A percentile compares a stretch with the other conserved stretches of the same genome.
These are phyloP conservation scores for Populus alba DNA, from an alignment of 345 rosid genomes.

Conservation along the genomic window DNA sequence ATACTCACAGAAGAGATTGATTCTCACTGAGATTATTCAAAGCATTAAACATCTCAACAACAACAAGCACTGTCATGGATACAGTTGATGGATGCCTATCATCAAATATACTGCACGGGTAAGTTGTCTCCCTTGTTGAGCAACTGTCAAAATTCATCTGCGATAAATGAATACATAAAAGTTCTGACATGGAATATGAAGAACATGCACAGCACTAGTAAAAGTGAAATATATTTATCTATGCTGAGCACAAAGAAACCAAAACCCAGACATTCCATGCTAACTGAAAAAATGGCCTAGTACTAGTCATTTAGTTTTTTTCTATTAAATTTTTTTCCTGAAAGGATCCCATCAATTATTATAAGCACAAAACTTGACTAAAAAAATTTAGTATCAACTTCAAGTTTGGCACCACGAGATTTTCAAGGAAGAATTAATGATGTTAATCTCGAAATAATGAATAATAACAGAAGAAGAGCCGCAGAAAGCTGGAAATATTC, in stretches of 20 bases:
- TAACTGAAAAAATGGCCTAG: background rate
- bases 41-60: slow-evolving; percentile 99
- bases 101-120: slow-evolving; percentile 89
- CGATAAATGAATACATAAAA: slow-evolving; percentile 17
- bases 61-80: slow-evolving; percentile 98
- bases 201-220: background rate
- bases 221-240: background rate
- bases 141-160: slow-evolving; percentile 97
- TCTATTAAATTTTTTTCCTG: background rate
- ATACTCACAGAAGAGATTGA: slow-evolving; percentile 89
- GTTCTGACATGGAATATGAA: background rate
- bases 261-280: background rate
- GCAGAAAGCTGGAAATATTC: background rate
- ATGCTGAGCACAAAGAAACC: background rate
- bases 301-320: background rate
- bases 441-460: background rate
- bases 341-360: background rate
- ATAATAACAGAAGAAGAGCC: background rate
- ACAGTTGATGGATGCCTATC: slow-evolving; percentile 96
- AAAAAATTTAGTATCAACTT: background rate
- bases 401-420: background rate
- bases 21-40: slow-evolving; percentile 98
- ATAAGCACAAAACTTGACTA: background rate
- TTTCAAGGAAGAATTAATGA: background rate
- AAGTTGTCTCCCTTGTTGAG: slow-evolving; percentile 74